Percentiles rank a stretch among this genome's conserved stretches.
Evolutionary conservation across 2,329 filamentous ascomycete species (phyloP).

Genomic region (Davidsoniella neocaledoniae): DNA sequence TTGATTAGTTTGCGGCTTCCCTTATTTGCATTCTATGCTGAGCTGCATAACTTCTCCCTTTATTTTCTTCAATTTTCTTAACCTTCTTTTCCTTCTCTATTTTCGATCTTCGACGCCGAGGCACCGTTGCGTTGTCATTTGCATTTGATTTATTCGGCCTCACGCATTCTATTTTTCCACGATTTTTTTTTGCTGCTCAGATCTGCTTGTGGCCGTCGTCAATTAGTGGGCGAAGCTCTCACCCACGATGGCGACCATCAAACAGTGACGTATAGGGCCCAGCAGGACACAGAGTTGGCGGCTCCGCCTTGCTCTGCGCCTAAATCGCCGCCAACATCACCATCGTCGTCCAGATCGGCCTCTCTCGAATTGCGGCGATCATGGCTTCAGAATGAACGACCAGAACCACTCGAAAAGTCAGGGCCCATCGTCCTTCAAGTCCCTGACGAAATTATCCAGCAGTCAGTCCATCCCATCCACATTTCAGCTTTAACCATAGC

Average conservation of each 20-base stretch:
- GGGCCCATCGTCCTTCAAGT: conserved; percentile 33
- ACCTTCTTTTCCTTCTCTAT: neutral
- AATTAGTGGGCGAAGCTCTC: no score
- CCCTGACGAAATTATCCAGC: conserved; percentile 53
- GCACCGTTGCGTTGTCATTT: no score
- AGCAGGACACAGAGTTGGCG: neutral
- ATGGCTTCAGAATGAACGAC: neutral
- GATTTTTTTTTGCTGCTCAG: no score
- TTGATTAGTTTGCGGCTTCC: neutral
- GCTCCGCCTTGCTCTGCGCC: neutral
- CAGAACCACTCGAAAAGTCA: neutral
- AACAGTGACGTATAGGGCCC: neutral
- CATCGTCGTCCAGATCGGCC: neutral
- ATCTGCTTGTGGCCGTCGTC: no score
- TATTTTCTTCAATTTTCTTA: neutral
- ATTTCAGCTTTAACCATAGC: neutral
- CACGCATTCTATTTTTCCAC: no score
- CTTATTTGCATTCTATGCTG: neutral
- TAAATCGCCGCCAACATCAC: neutral
- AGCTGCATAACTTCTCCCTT: neutral
- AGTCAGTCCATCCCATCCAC: conserved; percentile 26
- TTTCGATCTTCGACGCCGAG: neutral
- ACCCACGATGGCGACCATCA: neutral
- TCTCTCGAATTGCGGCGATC: neutral
- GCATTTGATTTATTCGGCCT: no score